Evolutionary conservation across 2,329 filamentous ascomycete species (phyloP).

Genomic region (Sarocladium brachiariae): DNA sequence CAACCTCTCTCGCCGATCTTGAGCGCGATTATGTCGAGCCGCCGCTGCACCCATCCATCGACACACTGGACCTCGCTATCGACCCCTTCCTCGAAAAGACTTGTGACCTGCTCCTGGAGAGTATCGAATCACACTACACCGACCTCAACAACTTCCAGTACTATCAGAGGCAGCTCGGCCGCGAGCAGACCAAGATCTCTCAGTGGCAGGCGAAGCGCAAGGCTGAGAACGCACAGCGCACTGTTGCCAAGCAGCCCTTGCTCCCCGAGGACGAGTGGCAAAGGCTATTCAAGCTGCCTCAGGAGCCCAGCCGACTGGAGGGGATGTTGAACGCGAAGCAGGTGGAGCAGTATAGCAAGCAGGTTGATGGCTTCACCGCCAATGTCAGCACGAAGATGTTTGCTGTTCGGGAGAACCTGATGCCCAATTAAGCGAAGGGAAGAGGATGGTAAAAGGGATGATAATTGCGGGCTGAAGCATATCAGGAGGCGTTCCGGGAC

Average conservation of each 20-base stretch:
- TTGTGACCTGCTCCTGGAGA: conserved; percentile 90
- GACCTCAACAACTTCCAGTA: conserved; percentile 98
- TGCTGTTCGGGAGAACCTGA: conserved; percentile 68
- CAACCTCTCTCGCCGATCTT: conserved; percentile 72
- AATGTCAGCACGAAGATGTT: conserved; percentile 97
- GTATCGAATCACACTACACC: conserved; percentile 95
- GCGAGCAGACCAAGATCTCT: conserved; percentile 93
- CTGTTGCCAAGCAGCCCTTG: conserved; percentile 77
- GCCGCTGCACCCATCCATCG: conserved; percentile 80
- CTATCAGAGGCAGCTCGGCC: conserved; percentile 88
- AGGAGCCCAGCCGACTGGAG: conserved; percentile 88
- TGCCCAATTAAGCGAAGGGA: conserved; percentile 41
- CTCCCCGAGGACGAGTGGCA: conserved; percentile 98
- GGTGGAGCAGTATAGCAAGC: conserved; percentile 95
- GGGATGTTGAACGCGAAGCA: conserved; percentile 92
- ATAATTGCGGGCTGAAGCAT: conserved; percentile 9
- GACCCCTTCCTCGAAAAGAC: conserved; percentile 98
- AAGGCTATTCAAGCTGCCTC: conserved; percentile 93
- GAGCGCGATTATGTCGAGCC: conserved; percentile 53
- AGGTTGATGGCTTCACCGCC: conserved; percentile 93
- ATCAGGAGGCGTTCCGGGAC: conserved; percentile 10
- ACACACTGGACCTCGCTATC: conserved; percentile 84
- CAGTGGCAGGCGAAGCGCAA: conserved; percentile 97
- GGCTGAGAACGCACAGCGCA: conserved; percentile 82
- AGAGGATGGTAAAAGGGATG: conserved; percentile 14